phyloP scores from a whole-genome alignment of 2,329 filamentous ascomycete species.

The Aureobasidium musti region DNA sequence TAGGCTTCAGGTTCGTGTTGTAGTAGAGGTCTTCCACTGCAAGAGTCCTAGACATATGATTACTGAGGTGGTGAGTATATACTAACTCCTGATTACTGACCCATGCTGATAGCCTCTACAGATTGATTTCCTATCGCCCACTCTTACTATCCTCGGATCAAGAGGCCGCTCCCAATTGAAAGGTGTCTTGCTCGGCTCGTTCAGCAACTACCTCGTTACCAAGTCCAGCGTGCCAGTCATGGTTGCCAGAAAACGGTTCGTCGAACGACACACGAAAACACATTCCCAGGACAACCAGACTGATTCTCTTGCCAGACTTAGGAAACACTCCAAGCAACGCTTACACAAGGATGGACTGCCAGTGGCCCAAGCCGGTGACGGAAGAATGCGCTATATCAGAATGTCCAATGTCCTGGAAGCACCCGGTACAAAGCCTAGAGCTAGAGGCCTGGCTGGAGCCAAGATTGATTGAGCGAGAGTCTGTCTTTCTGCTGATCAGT shows the following conservation, averaged over 20 bases:
- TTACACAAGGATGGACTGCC: slow-evolving; percentile 33
- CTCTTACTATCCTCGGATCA: slow-evolving; percentile 88
- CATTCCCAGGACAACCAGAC: slow-evolving; percentile 7
- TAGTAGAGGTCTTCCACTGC: slow-evolving; percentile 96
- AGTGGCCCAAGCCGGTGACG: slow-evolving; percentile 31
- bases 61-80: slow-evolving; percentile 71
- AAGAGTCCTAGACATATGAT: slow-evolving; percentile 96
- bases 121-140: slow-evolving; percentile 90
- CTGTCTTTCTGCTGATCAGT: not conserved
- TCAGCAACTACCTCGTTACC: slow-evolving; percentile 95
- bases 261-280: slow-evolving; percentile 1
- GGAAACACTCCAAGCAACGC: slow-evolving; percentile 32
- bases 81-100: not conserved
- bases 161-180: slow-evolving; percentile 89
- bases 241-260: slow-evolving; percentile 74
- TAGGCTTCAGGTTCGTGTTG: slow-evolving; percentile 84
- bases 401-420: slow-evolving; percentile 33
- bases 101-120: slow-evolving; percentile 36
- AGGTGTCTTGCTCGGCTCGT: slow-evolving; percentile 91
- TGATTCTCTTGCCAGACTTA: slow-evolving; percentile 28
- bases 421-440: slow-evolving; percentile 28
- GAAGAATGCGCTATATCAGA: slow-evolving; percentile 31
- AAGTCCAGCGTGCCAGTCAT: slow-evolving; percentile 97
- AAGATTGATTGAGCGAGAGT: slow-evolving; percentile 31
- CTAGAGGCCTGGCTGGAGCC: slow-evolving; percentile 31